Evolutionary conservation across 1,284 basidiomycete genomes (phyloP), one percentile per base, ranked within the genome.

Genomic region (Phellinidium pouzarii): DNA sequence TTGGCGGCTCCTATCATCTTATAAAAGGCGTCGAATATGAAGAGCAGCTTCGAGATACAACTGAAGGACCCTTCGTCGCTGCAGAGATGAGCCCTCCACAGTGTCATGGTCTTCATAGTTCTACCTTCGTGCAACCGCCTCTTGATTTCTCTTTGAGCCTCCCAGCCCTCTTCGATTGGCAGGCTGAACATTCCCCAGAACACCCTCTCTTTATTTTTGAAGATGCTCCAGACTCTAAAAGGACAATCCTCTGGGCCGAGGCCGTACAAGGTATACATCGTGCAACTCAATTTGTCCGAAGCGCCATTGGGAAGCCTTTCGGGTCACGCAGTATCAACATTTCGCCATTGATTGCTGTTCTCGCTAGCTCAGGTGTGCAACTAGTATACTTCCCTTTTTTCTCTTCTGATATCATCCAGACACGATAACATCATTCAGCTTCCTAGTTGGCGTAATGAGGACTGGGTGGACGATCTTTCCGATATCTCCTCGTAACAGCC

Each of bases 101-200:
- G n/a, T n/a, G n/a, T n/a, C 37, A 50, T 8, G 48, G 48, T 14
- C 37, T 50, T 29, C 34, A 31, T 65, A 3, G 48, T 36, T 31
- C 17, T 6, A 44, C 53, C 12, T 71, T 69, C 57, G 55, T 14
- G 0, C 59, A 54, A 1, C 70, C 71, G 8, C 65, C 67, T 1
- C 56, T 71, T 23, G 67, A 71, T 51, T 66, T 64, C 12, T 58
- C 66, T 2, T 52, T 70, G 20, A 64, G 65, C 8, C 36, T 72
- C 6, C 64, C 68, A 0, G 66, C 71, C 43, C 55, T 71, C 1
- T 68, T 63, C 50, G 67, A 69, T n/a, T 68, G 63, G 59, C 68
- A 73, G 31, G 58, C 58, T 2, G 46, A 59, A 37, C 56, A 69
- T 41, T 69, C 61, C 29, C 62, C 68, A 0, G 52, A 66, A 1